phyloP scores from a whole-genome alignment of 2,329 filamentous ascomycete species.

The Decorospora gaudefroyi region DNA sequence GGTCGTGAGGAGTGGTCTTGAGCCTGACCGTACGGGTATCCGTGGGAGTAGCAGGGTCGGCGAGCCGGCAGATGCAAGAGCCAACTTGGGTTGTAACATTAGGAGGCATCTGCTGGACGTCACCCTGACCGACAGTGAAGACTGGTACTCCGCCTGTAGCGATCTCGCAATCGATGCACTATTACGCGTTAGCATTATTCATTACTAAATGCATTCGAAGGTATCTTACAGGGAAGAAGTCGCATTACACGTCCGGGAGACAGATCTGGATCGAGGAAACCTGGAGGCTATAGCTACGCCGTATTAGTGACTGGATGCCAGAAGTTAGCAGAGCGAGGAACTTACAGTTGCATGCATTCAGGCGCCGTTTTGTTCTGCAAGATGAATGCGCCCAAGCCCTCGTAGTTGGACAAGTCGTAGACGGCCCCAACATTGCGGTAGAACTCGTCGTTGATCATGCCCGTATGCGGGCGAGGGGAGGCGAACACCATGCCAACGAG shows the following conservation, averaged over 20 bases:
- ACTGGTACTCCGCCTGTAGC: not conserved
- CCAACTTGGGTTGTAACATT: not conserved
- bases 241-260: constrained; percentile 9
- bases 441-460: constrained; percentile 25
- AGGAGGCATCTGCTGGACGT: not conserved
- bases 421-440: constrained; percentile 25
- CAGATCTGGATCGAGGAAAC: constrained; percentile 20
- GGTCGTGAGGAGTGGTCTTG: constrained; percentile 1
- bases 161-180: not conserved
- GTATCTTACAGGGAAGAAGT: constrained; percentile 14
- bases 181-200: not conserved
- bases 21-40: not conserved
- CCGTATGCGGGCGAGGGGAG: constrained; percentile 19
- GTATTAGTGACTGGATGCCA: not conserved
- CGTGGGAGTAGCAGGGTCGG: not conserved
- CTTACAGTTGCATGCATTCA: constrained; percentile 18
- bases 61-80: constrained; percentile 4
- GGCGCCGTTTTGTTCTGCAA: constrained; percentile 14
- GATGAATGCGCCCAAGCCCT: constrained; percentile 14
- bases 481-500: not conserved
- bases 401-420: constrained; percentile 16
- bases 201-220: no score
- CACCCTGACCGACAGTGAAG: constrained; percentile 7
- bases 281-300: not conserved
- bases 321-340: not conserved